phyloP scores from a whole-genome alignment of 257 asterid genomes.

The Thymus mandschuricus region DNA sequence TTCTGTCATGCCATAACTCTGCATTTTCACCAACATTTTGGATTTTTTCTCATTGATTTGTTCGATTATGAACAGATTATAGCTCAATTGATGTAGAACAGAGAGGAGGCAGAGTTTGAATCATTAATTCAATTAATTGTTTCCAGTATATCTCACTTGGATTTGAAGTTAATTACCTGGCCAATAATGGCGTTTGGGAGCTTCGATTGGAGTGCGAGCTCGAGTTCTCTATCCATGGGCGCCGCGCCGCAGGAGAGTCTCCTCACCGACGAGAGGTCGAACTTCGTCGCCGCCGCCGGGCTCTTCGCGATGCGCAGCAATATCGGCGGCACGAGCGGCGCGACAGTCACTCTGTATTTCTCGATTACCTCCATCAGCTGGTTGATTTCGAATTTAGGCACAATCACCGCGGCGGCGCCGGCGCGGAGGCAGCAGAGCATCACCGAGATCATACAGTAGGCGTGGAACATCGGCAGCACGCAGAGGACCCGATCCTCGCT shows the following conservation, averaged over 20 bases:
- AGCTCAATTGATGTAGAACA: too few species aligned
- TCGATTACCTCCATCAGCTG: slow-evolving; percentile 38
- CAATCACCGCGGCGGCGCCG: slow-evolving; percentile 48
- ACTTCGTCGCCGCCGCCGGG: slow-evolving; percentile 31
- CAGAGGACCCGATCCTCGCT: slow-evolving; percentile 41
- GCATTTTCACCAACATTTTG: not conserved
- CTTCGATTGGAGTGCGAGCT: slow-evolving; percentile 39
- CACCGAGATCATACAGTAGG: slow-evolving; percentile 43
- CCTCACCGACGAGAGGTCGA: slow-evolving; percentile 60
- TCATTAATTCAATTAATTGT: too few species aligned
- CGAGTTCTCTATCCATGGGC: slow-evolving; percentile 50
- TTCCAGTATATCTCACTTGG: too few species aligned
- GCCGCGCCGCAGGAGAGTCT: slow-evolving; percentile 60
- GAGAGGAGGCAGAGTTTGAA: too few species aligned
- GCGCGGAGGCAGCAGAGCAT: slow-evolving; percentile 44
- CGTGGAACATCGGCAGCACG: slow-evolving; percentile 59
- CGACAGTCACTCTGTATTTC: slow-evolving; percentile 50
- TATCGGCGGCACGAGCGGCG: slow-evolving; percentile 67
- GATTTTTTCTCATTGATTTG: not conserved
- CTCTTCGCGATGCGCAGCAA: slow-evolving; percentile 50
- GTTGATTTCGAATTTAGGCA: slow-evolving; percentile 50
- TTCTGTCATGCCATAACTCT: slow-evolving; percentile 77
- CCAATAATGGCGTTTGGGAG: slow-evolving; percentile 61
- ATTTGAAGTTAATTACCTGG: slow-evolving; percentile 42
- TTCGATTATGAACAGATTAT: not conserved